A percentile compares a stretch with the other conserved stretches of the same genome.
phyloP scores from a whole-genome alignment of 306 rosid genomes.

The Cucurbita argyrosperma region DNA sequence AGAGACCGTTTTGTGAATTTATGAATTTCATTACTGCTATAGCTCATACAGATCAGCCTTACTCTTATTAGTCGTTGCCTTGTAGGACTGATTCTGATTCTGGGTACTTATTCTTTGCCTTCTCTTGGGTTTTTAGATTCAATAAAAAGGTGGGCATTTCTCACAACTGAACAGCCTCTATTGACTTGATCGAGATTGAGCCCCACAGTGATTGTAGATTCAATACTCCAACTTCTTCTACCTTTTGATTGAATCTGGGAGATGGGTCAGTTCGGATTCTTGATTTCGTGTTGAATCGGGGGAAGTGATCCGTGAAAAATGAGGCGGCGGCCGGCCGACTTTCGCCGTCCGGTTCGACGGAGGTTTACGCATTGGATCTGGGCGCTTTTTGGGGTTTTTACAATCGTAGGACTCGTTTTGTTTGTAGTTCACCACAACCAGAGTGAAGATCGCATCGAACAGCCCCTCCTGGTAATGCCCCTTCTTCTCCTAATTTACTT shows the following conservation, averaged over 20 bases:
- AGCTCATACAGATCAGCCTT: neutral
- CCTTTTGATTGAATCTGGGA: slow-evolving; percentile 18
- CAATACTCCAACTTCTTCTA: neutral
- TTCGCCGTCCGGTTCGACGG: slow-evolving; percentile 94
- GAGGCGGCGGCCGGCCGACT: slow-evolving; percentile 97
- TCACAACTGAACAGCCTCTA: neutral
- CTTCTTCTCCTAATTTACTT: neutral
- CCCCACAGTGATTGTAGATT: neutral
- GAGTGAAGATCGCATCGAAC: slow-evolving; percentile 57
- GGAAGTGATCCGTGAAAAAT: slow-evolving; percentile 36
- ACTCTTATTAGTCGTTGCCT: neutral
- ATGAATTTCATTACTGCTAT: neutral
- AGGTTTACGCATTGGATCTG: slow-evolving; percentile 89
- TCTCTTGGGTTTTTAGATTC: neutral
- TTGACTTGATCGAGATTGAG: slow-evolving; percentile 1
- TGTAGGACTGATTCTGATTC: slow-evolving; percentile 1
- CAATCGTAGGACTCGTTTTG: slow-evolving; percentile 44
- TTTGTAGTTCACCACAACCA: slow-evolving; percentile 75
- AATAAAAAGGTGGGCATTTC: neutral
- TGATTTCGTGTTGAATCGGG: slow-evolving; percentile 27
- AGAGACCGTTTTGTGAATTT: neutral
- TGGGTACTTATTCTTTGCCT: slow-evolving; percentile 5
- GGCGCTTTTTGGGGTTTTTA: slow-evolving; percentile 53
- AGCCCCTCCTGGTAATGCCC: slow-evolving; percentile 36
- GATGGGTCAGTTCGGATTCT: slow-evolving; percentile 12